phyloP scores from a whole-genome alignment of 2,329 filamentous ascomycete genomes.

The Calonectria leucothoes region DNA sequence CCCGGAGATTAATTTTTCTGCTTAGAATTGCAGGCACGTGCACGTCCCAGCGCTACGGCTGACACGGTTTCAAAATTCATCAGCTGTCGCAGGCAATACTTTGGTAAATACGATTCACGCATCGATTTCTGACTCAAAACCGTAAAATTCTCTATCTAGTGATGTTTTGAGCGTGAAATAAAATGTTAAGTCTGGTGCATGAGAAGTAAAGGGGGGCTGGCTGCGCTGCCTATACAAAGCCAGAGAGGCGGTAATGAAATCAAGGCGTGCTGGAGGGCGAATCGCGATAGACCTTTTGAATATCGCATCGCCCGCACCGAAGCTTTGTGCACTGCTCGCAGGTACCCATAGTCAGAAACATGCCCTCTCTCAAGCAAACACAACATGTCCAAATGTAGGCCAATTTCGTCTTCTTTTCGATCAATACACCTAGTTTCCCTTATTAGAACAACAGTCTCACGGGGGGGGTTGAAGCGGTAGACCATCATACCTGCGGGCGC shows the following conservation, averaged over 20 bases:
- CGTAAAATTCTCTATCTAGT: not conserved
- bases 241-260: not conserved
- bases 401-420: not conserved
- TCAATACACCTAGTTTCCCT: not conserved
- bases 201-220: not conserved
- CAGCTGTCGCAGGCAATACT: not conserved
- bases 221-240: not conserved
- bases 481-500: no score
- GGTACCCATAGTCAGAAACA: not conserved
- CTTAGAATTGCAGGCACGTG: not conserved
- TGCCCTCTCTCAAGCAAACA: not conserved
- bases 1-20: not conserved
- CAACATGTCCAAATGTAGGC: not conserved
- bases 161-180: not conserved
- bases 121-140: not conserved
- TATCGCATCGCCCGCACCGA: not conserved
- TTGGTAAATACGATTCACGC: not conserved
- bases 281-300: not conserved
- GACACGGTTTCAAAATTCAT: not conserved
- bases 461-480: no score
- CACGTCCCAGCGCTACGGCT: no score
- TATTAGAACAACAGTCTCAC: not conserved
- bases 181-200: not conserved
- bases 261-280: not conserved
- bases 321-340: rapidly evolving